Evolutionary conservation across 148 eudicot species (phyloP), one percentile per base, ranked within the genome.

Genomic region (Amaranthus cruentus): DNA sequence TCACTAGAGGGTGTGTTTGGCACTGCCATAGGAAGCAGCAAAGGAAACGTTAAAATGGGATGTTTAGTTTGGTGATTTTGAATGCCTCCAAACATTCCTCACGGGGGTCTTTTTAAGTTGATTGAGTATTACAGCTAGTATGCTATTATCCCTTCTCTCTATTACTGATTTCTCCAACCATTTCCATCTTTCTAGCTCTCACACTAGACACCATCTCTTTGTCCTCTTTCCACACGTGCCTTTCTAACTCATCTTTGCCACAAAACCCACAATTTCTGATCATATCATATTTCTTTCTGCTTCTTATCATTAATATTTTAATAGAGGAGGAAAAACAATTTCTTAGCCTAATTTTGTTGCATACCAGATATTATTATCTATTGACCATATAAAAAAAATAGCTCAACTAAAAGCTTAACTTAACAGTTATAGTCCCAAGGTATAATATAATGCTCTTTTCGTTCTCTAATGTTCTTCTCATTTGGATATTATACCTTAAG

Each of bases 71-170:
- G 73, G 79, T 48, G 69, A 76, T 48, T 71, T 74, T 70, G 88
- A 84, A 90, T 86, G 85, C 79, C 82, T 89, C 97, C 97, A 91
- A 91, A 86, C 78, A 75, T 76, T 73, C 80, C 89, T 89, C 97
- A 91, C 94, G 97, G 97, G 93, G 79, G 46, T 80, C 64, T 71
- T 64, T 60, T 66, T 68, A 68, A 55, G 59, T 75, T 76, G 68
- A 80, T 85, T 80, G 85, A 80, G 38, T 28, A 28, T 53, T 77
- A 28, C 38, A 28, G 38, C 38, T 28, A 28, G 1, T 28, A 28
- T 18, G 38, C 38, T 28, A 28, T 28, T 42, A 52, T 47, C 61
- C 63, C 21, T 42, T 47, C 47, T 54, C 38, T 28, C 38, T 28
- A 28, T 28, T 28, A 28, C 38, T 28, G 38, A 28, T 28, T 28